Base-by-base conservation (phyloP, 768 basidiomycete species). In the Russula vinacea region DNA sequence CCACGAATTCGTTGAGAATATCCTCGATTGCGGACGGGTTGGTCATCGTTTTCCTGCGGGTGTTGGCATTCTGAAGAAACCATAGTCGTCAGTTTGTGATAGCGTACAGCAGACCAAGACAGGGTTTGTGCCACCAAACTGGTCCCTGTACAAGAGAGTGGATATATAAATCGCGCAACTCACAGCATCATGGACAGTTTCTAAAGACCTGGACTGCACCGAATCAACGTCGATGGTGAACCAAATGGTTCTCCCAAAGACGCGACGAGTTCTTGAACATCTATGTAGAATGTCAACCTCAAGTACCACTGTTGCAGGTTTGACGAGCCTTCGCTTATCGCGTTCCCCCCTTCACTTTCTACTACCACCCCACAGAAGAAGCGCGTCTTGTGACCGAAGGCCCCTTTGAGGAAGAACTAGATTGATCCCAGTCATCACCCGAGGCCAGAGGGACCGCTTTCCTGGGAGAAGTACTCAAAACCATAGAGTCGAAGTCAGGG, bases 331-430 rank as follows among this genome's bases (percentile, higher is more conserved):
- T 86, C 84, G 44, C 85, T 81, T 56, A 90, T 80, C 62, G 84
- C 80, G 69, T 79, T 82, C 7, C 88, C 89, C 67, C 83, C 81
- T 67, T 88, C 88, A 57, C 85, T 86, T 76, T 97, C 93, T 35
- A 96, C 87, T 16, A 96, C 90, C 22, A 96, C 90, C 50, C 90
- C 91, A 71, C 90, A 92, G 72, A 89, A 89, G 74, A 95, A 29
- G 88, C 90, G 72, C 94, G 88, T 73, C 82, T 87, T 7, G 89
- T 94, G 67, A 84, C 69, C 56, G 76, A 74, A 37, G 76, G 71
- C 11, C 70, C 72, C 19, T 75, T 74, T 47, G 81, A 75, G 39
- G 73, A 77, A 35, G 35, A 35, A 35, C 35, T 35, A 35, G 35
- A 35, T 35, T 35, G 35, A 51, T 80, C 78, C 32, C 78, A 71